A percentile compares a stretch with the other conserved stretches of the same genome.
Conservation (phyloP, 1,139 yeast species). For the Taphrina wiesneri region DNA sequence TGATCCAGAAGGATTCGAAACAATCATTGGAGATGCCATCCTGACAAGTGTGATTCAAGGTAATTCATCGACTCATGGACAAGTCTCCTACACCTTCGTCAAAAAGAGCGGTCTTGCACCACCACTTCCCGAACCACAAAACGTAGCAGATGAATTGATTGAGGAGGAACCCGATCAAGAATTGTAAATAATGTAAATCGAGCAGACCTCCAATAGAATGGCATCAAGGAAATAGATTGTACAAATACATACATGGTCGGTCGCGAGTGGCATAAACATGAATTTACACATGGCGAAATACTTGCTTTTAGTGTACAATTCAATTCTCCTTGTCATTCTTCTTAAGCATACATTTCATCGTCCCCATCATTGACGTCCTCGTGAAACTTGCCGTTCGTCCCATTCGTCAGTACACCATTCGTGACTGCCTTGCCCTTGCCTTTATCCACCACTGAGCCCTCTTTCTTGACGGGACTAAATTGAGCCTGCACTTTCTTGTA, state of each 20-base stretch:
- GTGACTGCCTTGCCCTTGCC: conserved; percentile 15
- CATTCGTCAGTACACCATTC: background rate
- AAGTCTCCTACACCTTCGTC: conserved; percentile 4
- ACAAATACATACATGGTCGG: too few relatives aligned
- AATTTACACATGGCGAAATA: background rate
- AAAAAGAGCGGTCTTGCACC: conserved; percentile 16
- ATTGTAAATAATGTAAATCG: background rate
- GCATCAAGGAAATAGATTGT: too few relatives aligned
- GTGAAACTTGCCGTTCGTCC: conserved; percentile 22
- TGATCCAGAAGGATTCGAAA: background rate
- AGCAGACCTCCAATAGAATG: background rate
- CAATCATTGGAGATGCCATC: conserved; percentile 11
- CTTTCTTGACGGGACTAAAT: conserved; percentile 47
- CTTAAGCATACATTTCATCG: conserved; percentile 25
- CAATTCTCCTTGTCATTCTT: too few relatives aligned
- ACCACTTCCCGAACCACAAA: background rate
- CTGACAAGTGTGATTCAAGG: background rate
- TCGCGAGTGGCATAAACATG: background rate
- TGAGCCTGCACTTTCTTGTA: conserved; percentile 73
- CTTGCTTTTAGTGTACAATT: background rate
- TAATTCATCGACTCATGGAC: background rate
- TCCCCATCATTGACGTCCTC: conserved; percentile 9
- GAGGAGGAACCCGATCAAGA: background rate
- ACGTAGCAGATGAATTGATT: background rate
- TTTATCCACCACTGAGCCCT: conserved; percentile 5